Conservation (phyloP, 2,329 filamentous ascomycete genomes). For the Colletotrichum shisoi region DNA sequence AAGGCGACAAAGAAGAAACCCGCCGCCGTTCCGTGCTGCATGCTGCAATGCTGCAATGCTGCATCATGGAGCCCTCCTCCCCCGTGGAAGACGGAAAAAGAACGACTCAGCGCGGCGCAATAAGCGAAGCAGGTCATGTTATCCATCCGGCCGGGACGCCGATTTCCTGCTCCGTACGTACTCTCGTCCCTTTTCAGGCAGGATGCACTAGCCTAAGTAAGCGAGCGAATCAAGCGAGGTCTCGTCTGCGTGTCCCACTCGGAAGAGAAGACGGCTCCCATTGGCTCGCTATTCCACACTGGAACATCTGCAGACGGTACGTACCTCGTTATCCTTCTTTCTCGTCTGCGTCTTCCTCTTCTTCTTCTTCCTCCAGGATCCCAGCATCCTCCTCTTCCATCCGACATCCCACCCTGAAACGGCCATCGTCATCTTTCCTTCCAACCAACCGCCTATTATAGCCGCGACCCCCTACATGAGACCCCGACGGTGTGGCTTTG, state of each 20-base stretch:
- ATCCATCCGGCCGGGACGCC: slow-evolving; percentile 15
- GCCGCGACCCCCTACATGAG: no score
- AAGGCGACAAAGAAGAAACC: no score
- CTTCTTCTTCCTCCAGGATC: no score
- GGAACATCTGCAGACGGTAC: not conserved
- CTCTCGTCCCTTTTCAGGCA: not conserved
- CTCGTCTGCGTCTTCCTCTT: no score
- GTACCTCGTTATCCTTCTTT: not conserved
- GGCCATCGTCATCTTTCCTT: not conserved
- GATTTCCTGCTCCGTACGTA: not conserved
- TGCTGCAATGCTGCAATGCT: not conserved
- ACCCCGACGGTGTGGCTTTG: not conserved
- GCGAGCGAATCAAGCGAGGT: not conserved
- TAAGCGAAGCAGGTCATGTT: slow-evolving; percentile 12
- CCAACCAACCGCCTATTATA: not conserved
- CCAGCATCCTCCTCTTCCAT: not conserved
- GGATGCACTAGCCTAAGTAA: not conserved
- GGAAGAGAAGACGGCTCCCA: no score
- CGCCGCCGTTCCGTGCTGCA: no score
- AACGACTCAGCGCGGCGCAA: not conserved
- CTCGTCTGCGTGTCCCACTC: no score
- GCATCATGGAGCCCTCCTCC: no score
- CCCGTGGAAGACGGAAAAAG: not conserved
- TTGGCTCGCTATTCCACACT: no score
- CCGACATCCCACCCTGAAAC: not conserved